Evolutionary conservation across 2,329 filamentous ascomycete species (phyloP), one percentile per base, ranked within the genome.

Genomic region (Penicillium capsulatum): DNA sequence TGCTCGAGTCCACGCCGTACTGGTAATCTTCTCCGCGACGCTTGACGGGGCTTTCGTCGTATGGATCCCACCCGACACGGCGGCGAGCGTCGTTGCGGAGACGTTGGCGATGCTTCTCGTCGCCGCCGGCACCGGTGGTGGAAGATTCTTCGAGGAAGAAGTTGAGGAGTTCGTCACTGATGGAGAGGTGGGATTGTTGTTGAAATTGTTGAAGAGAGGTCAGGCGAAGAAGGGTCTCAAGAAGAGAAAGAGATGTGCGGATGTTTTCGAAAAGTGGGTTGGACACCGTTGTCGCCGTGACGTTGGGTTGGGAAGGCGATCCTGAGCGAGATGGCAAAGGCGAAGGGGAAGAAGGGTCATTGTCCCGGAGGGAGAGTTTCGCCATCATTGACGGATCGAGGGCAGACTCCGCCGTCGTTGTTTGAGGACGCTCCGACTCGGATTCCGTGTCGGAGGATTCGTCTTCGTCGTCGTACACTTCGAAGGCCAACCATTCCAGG

Each of bases 141-240:
- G 78, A 77, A 8, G 75, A 78, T 53, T 85, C 81, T 46, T 79
- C 76, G 7, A 96, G 72, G 67, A 95, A 96, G 68, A 94, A 94
- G 36, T 84, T 88, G 28, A 95, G 72, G 2, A 95, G 79, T 54
- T 95, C 86, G 59, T 96, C 90, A 1, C 86, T 86, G 45, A 94
- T 92, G 5, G 87, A 79, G n/a, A 95, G 76, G 55, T 95, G 89
- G 0, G 86, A 89, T 28, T 80, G 77, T 70, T 96, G 90, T 60
- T 94, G 86, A 63, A 92, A 94, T 68, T 95, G 88, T 60, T 95
- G 90, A 10, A 95, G 77, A 15, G 88, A 87, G 3, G 85, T 83
- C 32, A 96, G 76, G 29, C 91, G 86, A 32, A 95, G 78, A 20
- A 95, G 73, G 72, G 91, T 92, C 64, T 96, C 90, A 38, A 96